Conservation (phyloP, 2,329 filamentous ascomycete genomes). For the Aspergillus puulaauensis region DNA sequence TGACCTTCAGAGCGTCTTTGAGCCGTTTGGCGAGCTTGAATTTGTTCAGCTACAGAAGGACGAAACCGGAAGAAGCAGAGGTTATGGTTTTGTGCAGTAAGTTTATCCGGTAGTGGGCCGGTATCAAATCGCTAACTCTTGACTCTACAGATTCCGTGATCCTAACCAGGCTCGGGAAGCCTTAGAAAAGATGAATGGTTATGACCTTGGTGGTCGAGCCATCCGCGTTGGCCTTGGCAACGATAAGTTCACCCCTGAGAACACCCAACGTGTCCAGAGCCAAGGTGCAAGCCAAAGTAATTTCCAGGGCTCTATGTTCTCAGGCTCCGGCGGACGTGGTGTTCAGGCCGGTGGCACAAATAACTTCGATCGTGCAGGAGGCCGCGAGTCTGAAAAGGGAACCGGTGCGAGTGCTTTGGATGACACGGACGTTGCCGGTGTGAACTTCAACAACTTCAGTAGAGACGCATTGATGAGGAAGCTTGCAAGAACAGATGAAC, state of each 20-base stretch:
- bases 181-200: slow-evolving; percentile 98
- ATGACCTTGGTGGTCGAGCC: slow-evolving; percentile 93
- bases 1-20: slow-evolving; percentile 93
- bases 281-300: slow-evolving; percentile 64
- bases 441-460: slow-evolving; percentile 99
- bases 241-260: slow-evolving; percentile 99
- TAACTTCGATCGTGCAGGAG: slow-evolving; percentile 86
- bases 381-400: slow-evolving; percentile 83
- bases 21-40: slow-evolving; percentile 95
- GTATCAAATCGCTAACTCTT: not conserved
- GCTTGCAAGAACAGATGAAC: slow-evolving; percentile 91
- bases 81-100: slow-evolving; percentile 98
- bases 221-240: slow-evolving; percentile 99
- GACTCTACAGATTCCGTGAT: slow-evolving; percentile 70
- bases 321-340: slow-evolving; percentile 83
- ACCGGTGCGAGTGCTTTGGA: slow-evolving; percentile 91
- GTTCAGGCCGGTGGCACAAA: slow-evolving; percentile 71
- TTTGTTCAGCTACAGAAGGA: slow-evolving; percentile 98
- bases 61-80: slow-evolving; percentile 82
- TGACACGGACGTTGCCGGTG: slow-evolving; percentile 94
- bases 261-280: slow-evolving; percentile 87
- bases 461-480: slow-evolving; percentile 98
- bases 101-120: slow-evolving; percentile 39
- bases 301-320: slow-evolving; percentile 89
- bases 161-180: slow-evolving; percentile 89